Percentiles rank a stretch among this genome's conserved stretches.
These are phyloP conservation scores for Melastoma malabathricum DNA, from an alignment of 345 rosid species.

Conservation along the genomic window DNA sequence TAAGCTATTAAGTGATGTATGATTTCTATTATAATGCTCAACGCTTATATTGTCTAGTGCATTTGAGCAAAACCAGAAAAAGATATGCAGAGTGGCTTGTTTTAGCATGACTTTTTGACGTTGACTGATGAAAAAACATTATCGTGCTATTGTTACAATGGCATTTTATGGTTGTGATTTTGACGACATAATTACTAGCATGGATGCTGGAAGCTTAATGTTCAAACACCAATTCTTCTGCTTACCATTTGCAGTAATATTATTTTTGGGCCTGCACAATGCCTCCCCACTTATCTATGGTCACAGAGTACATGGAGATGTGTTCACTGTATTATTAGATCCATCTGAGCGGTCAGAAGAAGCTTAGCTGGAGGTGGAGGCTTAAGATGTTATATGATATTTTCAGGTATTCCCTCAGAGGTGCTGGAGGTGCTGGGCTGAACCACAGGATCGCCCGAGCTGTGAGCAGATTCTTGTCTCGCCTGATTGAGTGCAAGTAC, in stretches of 20 bases:
- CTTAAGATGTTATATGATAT: conserved; percentile 89
- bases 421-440: conserved; percentile 79
- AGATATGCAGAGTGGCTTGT: too few species aligned
- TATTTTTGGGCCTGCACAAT: conserved; percentile 94
- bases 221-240: too few species aligned
- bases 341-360: conserved; percentile 81
- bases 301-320: conserved; percentile 98
- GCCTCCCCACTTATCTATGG: conserved; percentile 86
- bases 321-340: conserved; percentile 80
- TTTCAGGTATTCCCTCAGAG: conserved; percentile 46
- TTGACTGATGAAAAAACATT: too few species aligned
- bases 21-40: too few species aligned
- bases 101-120: too few species aligned
- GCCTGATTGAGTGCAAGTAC: conserved; percentile 78
- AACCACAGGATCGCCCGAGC: conserved; percentile 68
- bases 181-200: too few species aligned
- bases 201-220: too few species aligned
- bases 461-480: conserved; percentile 73
- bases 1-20: too few species aligned
- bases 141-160: too few species aligned
- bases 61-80: too few species aligned
- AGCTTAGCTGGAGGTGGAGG: conserved; percentile 73
- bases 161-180: too few species aligned
- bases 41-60: too few species aligned
- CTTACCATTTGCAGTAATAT: conserved; percentile 52